These are phyloP conservation scores for Fusarium xylarioides DNA, from an alignment of 2,329 filamentous ascomycete genomes.

Conservation along the genomic window DNA sequence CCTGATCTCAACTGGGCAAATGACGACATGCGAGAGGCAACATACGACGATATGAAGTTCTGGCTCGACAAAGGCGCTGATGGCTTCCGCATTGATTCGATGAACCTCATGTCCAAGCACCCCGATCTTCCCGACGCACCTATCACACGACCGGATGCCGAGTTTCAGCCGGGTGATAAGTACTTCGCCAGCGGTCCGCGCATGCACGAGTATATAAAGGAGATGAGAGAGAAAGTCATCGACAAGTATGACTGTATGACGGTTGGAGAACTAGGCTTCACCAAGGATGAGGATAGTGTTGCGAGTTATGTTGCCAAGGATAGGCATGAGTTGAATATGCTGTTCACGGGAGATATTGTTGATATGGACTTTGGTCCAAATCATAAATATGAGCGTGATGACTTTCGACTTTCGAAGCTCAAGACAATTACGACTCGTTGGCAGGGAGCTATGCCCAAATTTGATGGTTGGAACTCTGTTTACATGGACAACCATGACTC, in stretches of 20 bases:
- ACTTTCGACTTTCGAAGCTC: constrained; percentile 49
- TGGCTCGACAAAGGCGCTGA: constrained; percentile 77
- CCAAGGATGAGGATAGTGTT: constrained; percentile 53
- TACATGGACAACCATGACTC: constrained; percentile 67
- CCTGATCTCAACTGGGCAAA: constrained; percentile 86
- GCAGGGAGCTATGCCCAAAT: constrained; percentile 49
- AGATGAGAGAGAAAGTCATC: constrained; percentile 51
- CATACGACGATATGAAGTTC: constrained; percentile 76
- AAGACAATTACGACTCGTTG: constrained; percentile 49
- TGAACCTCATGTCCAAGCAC: constrained; percentile 70
- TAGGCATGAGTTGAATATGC: constrained; percentile 47
- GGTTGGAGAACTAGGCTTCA: constrained; percentile 47
- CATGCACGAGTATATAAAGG: constrained; percentile 54
- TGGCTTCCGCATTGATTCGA: constrained; percentile 75
- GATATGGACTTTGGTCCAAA: constrained; percentile 45
- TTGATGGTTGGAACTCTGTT: constrained; percentile 58
- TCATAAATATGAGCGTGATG: constrained; percentile 53
- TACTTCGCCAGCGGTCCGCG: constrained; percentile 64
- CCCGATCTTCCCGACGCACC: constrained; percentile 63
- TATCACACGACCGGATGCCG: constrained; percentile 46
- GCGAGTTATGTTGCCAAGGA: constrained; percentile 58
- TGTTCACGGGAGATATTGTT: constrained; percentile 42
- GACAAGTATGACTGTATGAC: constrained; percentile 64
- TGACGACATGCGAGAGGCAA: constrained; percentile 68
- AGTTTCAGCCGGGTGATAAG: constrained; percentile 49